Evolutionary conservation across 2,329 filamentous ascomycete genomes (phyloP), one percentile per base, ranked within the genome.

Genomic region (Albophoma yamanashiensis): DNA sequence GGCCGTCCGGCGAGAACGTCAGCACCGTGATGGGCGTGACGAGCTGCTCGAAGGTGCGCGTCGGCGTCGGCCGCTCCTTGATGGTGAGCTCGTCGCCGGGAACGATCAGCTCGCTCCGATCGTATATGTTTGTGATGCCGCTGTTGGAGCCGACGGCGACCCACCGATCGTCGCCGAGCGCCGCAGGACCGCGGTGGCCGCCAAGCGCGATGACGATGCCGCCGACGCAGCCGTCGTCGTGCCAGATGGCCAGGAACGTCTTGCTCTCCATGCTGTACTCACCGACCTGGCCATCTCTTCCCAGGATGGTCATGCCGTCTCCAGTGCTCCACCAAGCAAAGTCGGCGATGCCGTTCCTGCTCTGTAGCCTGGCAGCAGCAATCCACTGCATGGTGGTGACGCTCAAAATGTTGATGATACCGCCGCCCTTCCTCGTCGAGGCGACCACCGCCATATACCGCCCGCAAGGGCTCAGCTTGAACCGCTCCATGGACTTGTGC

Each of bases 41-140:
- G 59, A 99, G 83, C 69, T 97, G 91, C 73, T 95, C 90, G 57
- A 97, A 83, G 4, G 81, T 82, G 58, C 88, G 84, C 17, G 82
- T 80, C 0, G 94, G 94, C 65, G 85, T 84, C 0, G 91, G 94
- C 47, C 82, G 79, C 64, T 82, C 79, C 36, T 86, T 86, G 62
- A 94, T 76, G 22, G 79, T 76, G 9, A 80, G 73, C 27, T 75
- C 74, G 40, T 68, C 67, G 62, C 69, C 69, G 45, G 76, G 62
- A 7, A 68, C 65, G 55, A 83, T 75, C 76, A 91, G 86, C 36
- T 82, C 78, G 64, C 83, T 78, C 6, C 94, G 88, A 71, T 97
- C 91, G 76, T 99, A 99, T 62, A 99, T 81, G 73, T 97, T 97
- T 60, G 95, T 86, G 61, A 99, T 89, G 61, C 94, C 94, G 63